Evolutionary conservation across 2,329 filamentous ascomycete species (phyloP), one percentile per base, ranked within the genome.

Genomic region (Coniochaeta pulveracea): DNA sequence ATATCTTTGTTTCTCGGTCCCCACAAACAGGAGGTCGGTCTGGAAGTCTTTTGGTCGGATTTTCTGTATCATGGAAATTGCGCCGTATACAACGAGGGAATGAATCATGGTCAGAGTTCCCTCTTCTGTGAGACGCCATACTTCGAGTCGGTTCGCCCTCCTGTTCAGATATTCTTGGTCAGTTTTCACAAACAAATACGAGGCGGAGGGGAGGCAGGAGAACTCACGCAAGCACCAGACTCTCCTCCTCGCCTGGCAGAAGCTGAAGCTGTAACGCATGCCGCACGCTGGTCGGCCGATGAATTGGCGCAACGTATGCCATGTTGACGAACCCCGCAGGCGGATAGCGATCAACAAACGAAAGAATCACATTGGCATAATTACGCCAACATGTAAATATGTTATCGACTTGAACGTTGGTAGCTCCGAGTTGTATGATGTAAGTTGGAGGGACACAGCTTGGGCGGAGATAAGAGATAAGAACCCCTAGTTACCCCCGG

Each of bases 251-350:
- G 4, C 74, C 61, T 26, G 73, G 70, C 33, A 93, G 64, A 47
- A 96, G 79, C 46, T 76, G 77, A 39, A 89, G 69, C 51, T 80
- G 84, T 43, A 96, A 57, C 10, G 88, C 89, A 70, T 94, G 83
- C 35, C 88, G 78, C 42, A 95, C 78, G 62, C 85, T 93, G 55
- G 85, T 95, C 16, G 91, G 82, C 47, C 79, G 73, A 57, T 98
- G 91, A 37, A 98, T 91, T 24, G 91, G 88, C 40, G 85, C 86
- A 49, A 98, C 66, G 56, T 96, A 98, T 34, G 91, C 83, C 91
- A 98, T 98, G 9, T 5, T 25, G n/a, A n/a, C n/a, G n/a, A n/a
- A n/a, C n/a, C n/a, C n/a, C n/a, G n/a, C 35, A 9, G n/a, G 22
- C 12, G 17, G 30, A 12, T 19, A 19, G 22, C 9, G 29, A 15